A percentile compares a stretch with the other conserved stretches of the same genome.
Conservation (phyloP, 2,329 filamentous ascomycete genomes). For the Colletotrichum musae region DNA sequence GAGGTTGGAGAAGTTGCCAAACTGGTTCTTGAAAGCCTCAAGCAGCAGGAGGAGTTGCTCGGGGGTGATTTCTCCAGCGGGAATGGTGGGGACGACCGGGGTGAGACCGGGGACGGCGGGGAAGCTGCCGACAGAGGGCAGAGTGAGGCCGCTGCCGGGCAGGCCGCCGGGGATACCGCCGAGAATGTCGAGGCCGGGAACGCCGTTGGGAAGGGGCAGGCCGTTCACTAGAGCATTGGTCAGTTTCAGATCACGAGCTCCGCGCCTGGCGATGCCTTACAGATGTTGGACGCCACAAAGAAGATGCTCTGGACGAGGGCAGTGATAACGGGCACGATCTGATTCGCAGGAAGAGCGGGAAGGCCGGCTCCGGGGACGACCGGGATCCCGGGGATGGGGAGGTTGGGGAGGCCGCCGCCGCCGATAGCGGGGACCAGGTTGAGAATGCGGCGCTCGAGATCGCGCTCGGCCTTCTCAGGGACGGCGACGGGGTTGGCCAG, state of each 20-base stretch:
- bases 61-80: neutral
- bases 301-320: neutral
- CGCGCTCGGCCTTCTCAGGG: slow-evolving; percentile 25
- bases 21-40: neutral
- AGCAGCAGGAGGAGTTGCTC: neutral
- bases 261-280: neutral
- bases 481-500: slow-evolving; percentile 33
- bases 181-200: neutral
- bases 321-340: neutral
- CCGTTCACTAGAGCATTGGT: neutral
- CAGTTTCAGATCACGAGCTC: neutral
- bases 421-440: neutral
- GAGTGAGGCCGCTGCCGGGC: neutral
- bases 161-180: neutral
- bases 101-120: neutral
- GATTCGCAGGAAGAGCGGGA: neutral
- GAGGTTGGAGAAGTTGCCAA: neutral
- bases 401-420: neutral
- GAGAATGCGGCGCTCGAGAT: slow-evolving; percentile 11
- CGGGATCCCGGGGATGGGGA: neutral
- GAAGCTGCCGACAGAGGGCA: neutral
- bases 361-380: neutral
- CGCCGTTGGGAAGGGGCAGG: neutral
- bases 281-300: neutral
- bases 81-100: neutral